phyloP scores from a whole-genome alignment of 2,329 filamentous ascomycete genomes.

The Hymenoscyphus salicellus region DNA sequence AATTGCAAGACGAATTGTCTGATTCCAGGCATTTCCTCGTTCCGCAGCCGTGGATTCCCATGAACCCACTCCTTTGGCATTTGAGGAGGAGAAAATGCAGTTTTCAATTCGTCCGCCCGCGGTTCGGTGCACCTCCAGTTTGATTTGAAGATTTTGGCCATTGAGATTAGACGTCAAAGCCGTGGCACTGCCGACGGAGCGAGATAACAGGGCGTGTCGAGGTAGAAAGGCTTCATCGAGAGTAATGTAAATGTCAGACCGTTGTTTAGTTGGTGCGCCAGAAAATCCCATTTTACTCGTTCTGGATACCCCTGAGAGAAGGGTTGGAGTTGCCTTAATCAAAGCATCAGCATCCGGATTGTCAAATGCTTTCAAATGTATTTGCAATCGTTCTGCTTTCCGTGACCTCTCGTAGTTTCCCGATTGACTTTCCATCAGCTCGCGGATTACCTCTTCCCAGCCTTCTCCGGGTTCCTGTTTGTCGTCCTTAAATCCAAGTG shows the following conservation, averaged over 20 bases:
- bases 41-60: constrained; percentile 85
- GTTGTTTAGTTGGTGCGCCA: constrained; percentile 78
- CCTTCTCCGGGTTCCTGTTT: constrained; percentile 56
- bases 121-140: constrained; percentile 78
- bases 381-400: constrained; percentile 71
- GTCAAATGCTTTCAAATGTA: constrained; percentile 76
- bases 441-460: constrained; percentile 70
- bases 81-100: constrained; percentile 84
- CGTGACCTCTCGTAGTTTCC: constrained; percentile 71
- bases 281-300: constrained; percentile 92
- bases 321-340: constrained; percentile 81
- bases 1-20: constrained; percentile 80
- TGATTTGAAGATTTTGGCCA: constrained; percentile 78
- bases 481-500: constrained; percentile 55
- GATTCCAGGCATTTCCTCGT: constrained; percentile 78
- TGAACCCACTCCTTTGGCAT: constrained; percentile 71
- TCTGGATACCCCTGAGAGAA: constrained; percentile 75
- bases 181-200: constrained; percentile 70
- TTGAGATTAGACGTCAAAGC: constrained; percentile 60
- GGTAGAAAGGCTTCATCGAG: constrained; percentile 75
- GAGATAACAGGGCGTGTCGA: constrained; percentile 67
- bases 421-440: constrained; percentile 70
- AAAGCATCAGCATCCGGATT: constrained; percentile 74
- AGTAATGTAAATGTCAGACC: constrained; percentile 94
- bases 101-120: constrained; percentile 80